Conservation (phyloP, 805 yeast genomes). For the Yamadazyma kitorensis region DNA sequence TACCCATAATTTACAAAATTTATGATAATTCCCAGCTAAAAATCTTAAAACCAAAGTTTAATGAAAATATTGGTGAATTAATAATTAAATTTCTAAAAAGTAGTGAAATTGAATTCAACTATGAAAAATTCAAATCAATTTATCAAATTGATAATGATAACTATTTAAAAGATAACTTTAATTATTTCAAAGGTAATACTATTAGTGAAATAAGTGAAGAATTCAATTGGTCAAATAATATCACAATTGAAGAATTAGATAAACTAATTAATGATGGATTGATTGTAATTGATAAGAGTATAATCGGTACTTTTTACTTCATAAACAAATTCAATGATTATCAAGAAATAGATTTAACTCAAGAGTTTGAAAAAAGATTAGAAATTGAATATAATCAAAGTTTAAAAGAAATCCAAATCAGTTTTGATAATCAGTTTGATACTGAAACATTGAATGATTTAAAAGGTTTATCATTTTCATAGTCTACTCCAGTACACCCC, state of each 20-base stretch:
- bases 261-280: slow-evolving; percentile 55
- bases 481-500: too few relatives aligned
- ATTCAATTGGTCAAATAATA: slow-evolving; percentile 65
- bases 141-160: slow-evolving; percentile 16
- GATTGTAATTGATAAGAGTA: slow-evolving; percentile 64
- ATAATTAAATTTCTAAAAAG: slow-evolving; percentile 22
- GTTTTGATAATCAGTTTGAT: slow-evolving; percentile 5
- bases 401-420: too few relatives aligned
- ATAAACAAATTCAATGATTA: slow-evolving; percentile 34
- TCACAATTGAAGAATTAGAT: slow-evolving; percentile 63
- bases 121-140: slow-evolving; percentile 20
- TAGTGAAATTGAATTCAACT: slow-evolving; percentile 22
- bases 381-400: slow-evolving; percentile 5
- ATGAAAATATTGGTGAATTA: slow-evolving; percentile 22
- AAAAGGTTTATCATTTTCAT: slow-evolving; percentile 13
- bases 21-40: slow-evolving; percentile 34
- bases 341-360: neutral
- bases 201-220: slow-evolving; percentile 42
- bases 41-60: slow-evolving; percentile 26
- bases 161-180: slow-evolving; percentile 16
- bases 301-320: slow-evolving; percentile 65
- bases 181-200: slow-evolving; percentile 31
- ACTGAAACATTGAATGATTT: slow-evolving; percentile 13
- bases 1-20: slow-evolving; percentile 49
- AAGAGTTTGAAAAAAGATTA: slow-evolving; percentile 5